These are phyloP conservation scores for Novymonas esmeraldas DNA, from an alignment of 208 protist species.

Conservation along the genomic window DNA sequence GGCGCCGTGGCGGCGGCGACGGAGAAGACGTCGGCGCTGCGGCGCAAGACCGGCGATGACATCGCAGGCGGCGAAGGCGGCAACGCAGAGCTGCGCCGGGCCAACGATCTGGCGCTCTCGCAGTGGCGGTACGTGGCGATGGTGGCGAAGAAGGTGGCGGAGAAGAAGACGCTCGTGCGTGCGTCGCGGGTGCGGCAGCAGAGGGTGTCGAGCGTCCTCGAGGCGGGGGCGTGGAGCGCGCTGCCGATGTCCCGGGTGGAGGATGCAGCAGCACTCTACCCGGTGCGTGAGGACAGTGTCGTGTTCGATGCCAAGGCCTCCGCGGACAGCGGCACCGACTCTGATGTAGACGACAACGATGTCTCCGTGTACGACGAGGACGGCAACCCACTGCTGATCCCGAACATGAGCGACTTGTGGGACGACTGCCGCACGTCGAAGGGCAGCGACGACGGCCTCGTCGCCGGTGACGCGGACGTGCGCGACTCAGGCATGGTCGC, in stretches of 20 bases:
- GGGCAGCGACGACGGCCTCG: not conserved
- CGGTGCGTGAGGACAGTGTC: not conserved
- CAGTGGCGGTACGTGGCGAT: slow-evolving; percentile 9
- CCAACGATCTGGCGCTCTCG: slow-evolving; percentile 8
- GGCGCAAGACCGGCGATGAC: not conserved
- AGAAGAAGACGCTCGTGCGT: slow-evolving; percentile 5
- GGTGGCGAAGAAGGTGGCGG: not conserved
- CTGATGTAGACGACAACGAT: slow-evolving; percentile 12
- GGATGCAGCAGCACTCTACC: not conserved
- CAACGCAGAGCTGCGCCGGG: slow-evolving; percentile 7
- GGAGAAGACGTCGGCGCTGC: not conserved
- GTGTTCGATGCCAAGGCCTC: not conserved
- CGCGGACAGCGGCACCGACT: not conserved
- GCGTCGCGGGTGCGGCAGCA: slow-evolving; percentile 1
- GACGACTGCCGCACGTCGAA: not conserved
- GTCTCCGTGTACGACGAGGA: slow-evolving; percentile 16
- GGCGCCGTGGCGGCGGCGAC: too few species aligned
- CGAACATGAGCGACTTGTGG: slow-evolving; percentile 15
- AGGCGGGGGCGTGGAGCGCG: not conserved
- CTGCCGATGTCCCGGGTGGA: not conserved
- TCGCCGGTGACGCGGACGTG: not conserved
- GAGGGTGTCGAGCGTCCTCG: not conserved
- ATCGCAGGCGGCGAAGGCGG: not conserved
- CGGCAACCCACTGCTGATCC: slow-evolving; percentile 8
- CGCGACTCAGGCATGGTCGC: too few species aligned